phyloP scores from a whole-genome alignment of 164 flowering plant genomes.

The Aristolochia fimbriata region DNA sequence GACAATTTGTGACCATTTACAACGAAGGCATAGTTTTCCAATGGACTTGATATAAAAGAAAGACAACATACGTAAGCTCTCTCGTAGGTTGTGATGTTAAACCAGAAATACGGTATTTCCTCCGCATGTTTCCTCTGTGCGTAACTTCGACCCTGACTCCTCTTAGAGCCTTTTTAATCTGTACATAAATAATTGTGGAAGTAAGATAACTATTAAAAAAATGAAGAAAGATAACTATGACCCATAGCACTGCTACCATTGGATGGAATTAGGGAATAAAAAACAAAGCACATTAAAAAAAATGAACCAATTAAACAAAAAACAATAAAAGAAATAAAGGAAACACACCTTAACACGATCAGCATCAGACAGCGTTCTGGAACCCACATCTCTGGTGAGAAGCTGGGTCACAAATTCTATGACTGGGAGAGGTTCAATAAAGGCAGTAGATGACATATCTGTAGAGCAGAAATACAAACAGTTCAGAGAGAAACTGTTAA shows the following conservation, averaged over 20 bases:
- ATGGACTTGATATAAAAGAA: background rate
- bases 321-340: background rate
- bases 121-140: conserved; percentile 69
- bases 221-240: background rate
- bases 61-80: conserved; percentile 57
- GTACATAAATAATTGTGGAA: too few relatives aligned
- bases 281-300: background rate
- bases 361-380: conserved; percentile 76
- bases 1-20: background rate
- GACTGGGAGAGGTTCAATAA: conserved; percentile 90
- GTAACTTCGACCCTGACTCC: conserved; percentile 83
- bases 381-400: conserved; percentile 59
- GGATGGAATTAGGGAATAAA: too few relatives aligned
- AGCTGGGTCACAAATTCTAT: conserved; percentile 75
- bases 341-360: conserved; percentile 75
- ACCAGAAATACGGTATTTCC: conserved; percentile 76
- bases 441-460: conserved; percentile 96
- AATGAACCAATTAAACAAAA: background rate
- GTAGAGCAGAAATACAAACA: conserved; percentile 9
- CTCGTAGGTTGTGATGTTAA: conserved; percentile 66
- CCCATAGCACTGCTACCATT: too few relatives aligned
- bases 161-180: conserved; percentile 79
- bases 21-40: background rate
- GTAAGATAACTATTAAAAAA: background rate
- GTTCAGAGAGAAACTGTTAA: too few relatives aligned